These are phyloP conservation scores for Saccharum spontaneum DNA, from an alignment of 176 grass and related monocot species.

Conservation along the genomic window DNA sequence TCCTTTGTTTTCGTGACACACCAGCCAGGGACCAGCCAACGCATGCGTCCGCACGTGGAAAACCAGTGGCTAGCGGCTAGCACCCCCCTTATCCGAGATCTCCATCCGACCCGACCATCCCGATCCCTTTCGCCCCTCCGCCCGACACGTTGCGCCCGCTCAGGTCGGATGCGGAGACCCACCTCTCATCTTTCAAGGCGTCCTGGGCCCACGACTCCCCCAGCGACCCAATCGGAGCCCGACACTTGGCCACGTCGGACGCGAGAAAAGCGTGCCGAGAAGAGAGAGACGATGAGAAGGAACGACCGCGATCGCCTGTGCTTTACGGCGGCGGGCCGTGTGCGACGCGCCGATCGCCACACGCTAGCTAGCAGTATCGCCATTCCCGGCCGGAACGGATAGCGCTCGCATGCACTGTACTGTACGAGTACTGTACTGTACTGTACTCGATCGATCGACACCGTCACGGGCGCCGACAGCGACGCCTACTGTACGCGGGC, in stretches of 20 bases:
- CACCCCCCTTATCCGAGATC: neutral
- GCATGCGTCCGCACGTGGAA: no score
- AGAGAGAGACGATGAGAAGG: neutral
- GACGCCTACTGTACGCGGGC: neutral
- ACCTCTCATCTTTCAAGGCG: neutral
- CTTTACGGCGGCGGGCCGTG: neutral
- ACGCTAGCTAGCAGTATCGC: neutral
- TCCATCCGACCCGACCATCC: neutral
- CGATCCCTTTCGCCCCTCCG: neutral
- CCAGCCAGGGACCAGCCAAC: no score
- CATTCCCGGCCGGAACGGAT: neutral
- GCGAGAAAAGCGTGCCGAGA: neutral
- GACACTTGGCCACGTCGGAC: conserved; percentile 31
- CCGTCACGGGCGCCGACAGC: neutral
- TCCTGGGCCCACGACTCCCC: neutral
- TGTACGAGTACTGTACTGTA: no score
- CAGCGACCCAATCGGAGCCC: neutral
- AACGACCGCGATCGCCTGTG: neutral
- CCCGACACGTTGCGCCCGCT: conserved; percentile 12
- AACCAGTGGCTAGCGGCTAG: no score
- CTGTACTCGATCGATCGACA: neutral
- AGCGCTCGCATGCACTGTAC: neutral
- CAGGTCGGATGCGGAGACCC: neutral
- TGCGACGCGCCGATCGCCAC: neutral
- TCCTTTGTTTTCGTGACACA: no score